phyloP scores from a whole-genome alignment of 768 basidiomycete species.

The Trametes maxima region DNA sequence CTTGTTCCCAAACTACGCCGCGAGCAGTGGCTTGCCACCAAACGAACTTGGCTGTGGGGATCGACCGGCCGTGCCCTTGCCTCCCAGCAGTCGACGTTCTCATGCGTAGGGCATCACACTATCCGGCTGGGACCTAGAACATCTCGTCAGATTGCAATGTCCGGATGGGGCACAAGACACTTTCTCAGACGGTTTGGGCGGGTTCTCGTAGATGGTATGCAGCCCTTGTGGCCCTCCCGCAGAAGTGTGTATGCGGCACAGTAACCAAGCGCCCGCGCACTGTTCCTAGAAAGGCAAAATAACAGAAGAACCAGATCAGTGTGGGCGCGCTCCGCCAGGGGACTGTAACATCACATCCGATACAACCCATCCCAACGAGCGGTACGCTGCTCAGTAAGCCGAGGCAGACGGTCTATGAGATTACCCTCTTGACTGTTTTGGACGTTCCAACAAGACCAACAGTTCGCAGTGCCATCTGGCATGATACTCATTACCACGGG shows the following conservation, averaged over 20 bases:
- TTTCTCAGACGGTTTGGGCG: background rate
- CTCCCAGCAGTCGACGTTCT: background rate
- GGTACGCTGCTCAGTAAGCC: no score
- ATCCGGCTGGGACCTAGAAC: background rate
- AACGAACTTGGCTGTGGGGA: constrained; percentile 3
- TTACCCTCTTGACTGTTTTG: no score
- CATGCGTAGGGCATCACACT: background rate
- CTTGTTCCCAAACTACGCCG: constrained; percentile 15
- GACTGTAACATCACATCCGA: no score
- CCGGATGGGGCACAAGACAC: background rate
- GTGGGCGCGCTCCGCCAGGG: no score
- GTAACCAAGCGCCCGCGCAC: background rate
- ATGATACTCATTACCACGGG: background rate
- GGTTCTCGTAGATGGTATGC: background rate
- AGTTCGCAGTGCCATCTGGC: background rate
- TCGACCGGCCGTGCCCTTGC: background rate
- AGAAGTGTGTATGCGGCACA: background rate
- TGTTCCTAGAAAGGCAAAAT: background rate
- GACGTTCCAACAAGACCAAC: background rate
- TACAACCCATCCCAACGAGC: no score
- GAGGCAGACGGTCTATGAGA: no score
- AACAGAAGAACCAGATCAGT: no score
- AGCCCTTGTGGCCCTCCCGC: background rate
- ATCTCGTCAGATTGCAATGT: background rate
- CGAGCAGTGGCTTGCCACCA: background rate